Evolutionary conservation across 257 asterid genomes (phyloP), one percentile per base, ranked within the genome.

Genomic region (Misopates orontium): DNA sequence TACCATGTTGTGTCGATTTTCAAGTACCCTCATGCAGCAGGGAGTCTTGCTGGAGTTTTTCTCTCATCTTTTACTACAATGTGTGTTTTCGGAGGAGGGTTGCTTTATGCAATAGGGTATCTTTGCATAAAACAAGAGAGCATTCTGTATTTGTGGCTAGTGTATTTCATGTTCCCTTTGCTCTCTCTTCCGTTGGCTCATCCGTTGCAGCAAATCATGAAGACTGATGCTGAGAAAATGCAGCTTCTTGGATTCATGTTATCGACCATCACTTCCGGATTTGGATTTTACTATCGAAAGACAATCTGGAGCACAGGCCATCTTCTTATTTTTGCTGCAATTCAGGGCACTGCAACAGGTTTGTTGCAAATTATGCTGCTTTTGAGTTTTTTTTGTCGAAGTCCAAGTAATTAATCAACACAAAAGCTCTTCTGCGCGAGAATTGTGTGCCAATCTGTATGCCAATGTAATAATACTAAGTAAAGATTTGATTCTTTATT

Each of bases 171-270:
- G 77, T 75, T 83, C 64, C 98, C 98, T 73, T 69, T 91, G 53
- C 16, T 88, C 4, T 80, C 95, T 58, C 95, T 91, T 70, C 98
- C 96, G 0, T 17, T 80, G 5, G 77, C 77, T 0, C 98, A 84
- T 67, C 95, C 87, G 3, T 52, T 88, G 66, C 95, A 87, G 83
- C 84, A 75, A 52, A 13, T 78, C 18, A 78, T 85, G 73, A 85
- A 75, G 44, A 79, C 84, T 0, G 96, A 88, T 56, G 95, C 95
- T 0, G 90, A 86, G 75, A 91, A 91, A 85, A 85, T 91, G 95
- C 98, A 91, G 77, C 90, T 91, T 67, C 77, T 91, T 8, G 98
- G 96, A 1, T 79, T 91, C 72, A 54, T 86, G 31, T 69, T 91
- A 10, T 79, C 96, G 12, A 73, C 81, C 19, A 7, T 87, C 18